These are phyloP conservation scores for Tolypocladium amazonense DNA, from an alignment of 2,329 filamentous ascomycete genomes.

Conservation along the genomic window DNA sequence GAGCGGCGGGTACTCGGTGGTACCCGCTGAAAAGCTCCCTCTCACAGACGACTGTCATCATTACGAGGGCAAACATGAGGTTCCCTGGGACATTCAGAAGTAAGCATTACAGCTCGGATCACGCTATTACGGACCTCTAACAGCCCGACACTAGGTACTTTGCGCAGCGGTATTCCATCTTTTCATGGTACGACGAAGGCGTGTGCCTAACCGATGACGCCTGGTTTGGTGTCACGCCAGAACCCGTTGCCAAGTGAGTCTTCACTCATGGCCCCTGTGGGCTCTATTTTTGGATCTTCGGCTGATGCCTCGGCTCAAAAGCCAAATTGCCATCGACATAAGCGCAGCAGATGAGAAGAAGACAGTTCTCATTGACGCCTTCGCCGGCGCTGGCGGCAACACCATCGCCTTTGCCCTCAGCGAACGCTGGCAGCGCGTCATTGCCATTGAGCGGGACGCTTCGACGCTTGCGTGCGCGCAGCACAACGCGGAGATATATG, in stretches of 20 bases:
- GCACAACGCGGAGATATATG: slow-evolving; percentile 82
- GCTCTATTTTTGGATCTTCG: background rate
- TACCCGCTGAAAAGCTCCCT: slow-evolving; percentile 33
- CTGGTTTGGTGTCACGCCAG: slow-evolving; percentile 95
- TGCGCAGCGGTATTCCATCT: slow-evolving; percentile 79
- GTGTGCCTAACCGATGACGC: slow-evolving; percentile 86
- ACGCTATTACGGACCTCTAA: background rate
- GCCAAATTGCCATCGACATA: slow-evolving; percentile 53
- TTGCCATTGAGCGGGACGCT: slow-evolving; percentile 79
- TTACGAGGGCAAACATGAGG: slow-evolving; percentile 58
- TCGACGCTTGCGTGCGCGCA: slow-evolving; percentile 80
- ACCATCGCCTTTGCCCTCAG: slow-evolving; percentile 86
- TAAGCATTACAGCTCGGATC: slow-evolving; percentile 26
- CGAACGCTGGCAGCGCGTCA: slow-evolving; percentile 68
- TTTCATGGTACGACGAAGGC: slow-evolving; percentile 76
- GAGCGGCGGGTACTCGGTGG: slow-evolving; percentile 19
- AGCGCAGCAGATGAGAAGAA: slow-evolving; percentile 42
- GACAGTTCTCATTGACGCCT: slow-evolving; percentile 71
- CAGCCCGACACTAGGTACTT: slow-evolving; percentile 58
- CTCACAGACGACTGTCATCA: slow-evolving; percentile 61
- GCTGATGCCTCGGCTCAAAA: background rate
- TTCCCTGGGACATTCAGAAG: slow-evolving; percentile 81
- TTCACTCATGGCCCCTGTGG: background rate
- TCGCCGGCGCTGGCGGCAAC: slow-evolving; percentile 88
- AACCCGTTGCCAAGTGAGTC: slow-evolving; percentile 71